Conservation (phyloP, 441 rosid species). For the Hura crepitans region DNA sequence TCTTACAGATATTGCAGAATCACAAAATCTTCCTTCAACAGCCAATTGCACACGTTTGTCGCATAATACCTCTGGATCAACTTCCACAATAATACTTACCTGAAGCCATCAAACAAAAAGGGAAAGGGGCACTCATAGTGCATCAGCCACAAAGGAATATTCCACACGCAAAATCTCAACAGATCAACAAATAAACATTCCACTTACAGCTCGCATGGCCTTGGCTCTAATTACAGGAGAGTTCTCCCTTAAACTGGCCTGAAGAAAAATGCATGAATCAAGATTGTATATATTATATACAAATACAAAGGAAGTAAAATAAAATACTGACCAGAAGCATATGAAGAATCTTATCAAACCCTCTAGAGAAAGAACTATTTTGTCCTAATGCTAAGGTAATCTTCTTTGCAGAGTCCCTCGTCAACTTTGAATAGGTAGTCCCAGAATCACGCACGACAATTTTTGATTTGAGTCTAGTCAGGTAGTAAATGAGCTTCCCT, state of each 20-base stretch:
- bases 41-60: slow-evolving; percentile 94
- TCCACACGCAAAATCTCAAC: slow-evolving; percentile 19
- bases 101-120: slow-evolving; percentile 42
- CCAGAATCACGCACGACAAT: slow-evolving; percentile 81
- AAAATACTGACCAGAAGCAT: slow-evolving; percentile 85
- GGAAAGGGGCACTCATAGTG: not conserved
- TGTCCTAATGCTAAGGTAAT: slow-evolving; percentile 81
- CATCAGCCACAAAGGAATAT: slow-evolving; percentile 18
- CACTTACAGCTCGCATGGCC: slow-evolving; percentile 91
- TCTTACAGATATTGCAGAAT: slow-evolving; percentile 97
- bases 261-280: slow-evolving; percentile 36
- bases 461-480: slow-evolving; percentile 82
- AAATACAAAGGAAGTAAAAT: slow-evolving; percentile 22
- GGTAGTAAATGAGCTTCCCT: slow-evolving; percentile 59
- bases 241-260: slow-evolving; percentile 97
- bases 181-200: slow-evolving; percentile 17
- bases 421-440: slow-evolving; percentile 48
- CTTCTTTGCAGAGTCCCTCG: slow-evolving; percentile 76
- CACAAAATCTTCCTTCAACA: slow-evolving; percentile 99
- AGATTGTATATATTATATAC: slow-evolving; percentile 5
- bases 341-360: slow-evolving; percentile 94
- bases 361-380: slow-evolving; percentile 93
- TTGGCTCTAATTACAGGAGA: slow-evolving; percentile 97
- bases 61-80: slow-evolving; percentile 93
- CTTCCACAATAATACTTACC: slow-evolving; percentile 98